Evolutionary conservation across 1,284 basidiomycete species (phyloP), one percentile per base, ranked within the genome.

Genomic region (Gastroboletus turbinatus): DNA sequence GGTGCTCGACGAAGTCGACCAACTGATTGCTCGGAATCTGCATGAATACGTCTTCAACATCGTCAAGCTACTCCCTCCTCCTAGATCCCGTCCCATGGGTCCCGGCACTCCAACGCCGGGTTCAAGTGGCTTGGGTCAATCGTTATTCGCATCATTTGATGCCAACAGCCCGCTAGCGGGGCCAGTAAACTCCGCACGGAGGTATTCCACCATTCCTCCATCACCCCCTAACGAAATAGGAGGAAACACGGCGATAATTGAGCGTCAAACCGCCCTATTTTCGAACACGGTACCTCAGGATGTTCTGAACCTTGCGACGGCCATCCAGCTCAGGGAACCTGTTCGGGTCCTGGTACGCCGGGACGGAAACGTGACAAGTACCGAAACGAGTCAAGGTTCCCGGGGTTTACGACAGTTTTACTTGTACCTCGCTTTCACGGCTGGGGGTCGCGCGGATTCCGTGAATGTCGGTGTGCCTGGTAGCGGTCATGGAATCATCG

Each of bases 1-100:
- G 52, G 93, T 98, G 29, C 82, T 99, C 19, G 96, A 99, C 68
- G 96, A 99, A 70, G 96, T 98, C 40, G 96, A 99, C 70, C 97
- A 98, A 71, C 76, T 99, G 60, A 97, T 99, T 68, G 96, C 96
- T 9, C 87, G 96, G 52, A 98, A 98, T 70, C 76, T 98, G 55
- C 94, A 97, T 64, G 96, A 99, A 56, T 93, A 90, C 68, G 96
- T 99, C 23, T 88, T 94, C 72, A 92, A 86, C 63, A 90, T 98
- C 64, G 91, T 96, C 63, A 93, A 94, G 60, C 77, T 96, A 40
- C 78, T 99, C 19, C 96, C 96, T 19, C 81, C 88, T 11, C 88
- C 94, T 33, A 83, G 89, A n/a, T 85, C 87, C 51, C 85, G 88
- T 57, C 81, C 87, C 19, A 64, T 79, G 27, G 74, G 76, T 30